Base-by-base conservation (phyloP, 495 filamentous ascomycete species). In the Xylaria cubensis region DNA sequence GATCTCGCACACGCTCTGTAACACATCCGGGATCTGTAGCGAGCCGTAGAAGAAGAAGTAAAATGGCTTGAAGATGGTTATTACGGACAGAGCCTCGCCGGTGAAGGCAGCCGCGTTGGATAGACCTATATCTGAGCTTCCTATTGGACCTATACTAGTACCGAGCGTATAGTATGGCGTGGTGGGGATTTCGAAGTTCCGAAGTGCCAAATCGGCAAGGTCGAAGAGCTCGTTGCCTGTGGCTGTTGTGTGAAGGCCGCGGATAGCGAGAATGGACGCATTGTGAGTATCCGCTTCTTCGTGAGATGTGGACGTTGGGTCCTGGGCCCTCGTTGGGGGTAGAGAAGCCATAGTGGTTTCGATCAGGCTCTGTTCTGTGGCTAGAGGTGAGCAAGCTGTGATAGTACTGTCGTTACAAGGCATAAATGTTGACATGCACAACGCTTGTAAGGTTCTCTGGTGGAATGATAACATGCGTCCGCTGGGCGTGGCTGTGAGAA, bases 11-110 rank as follows among this genome's bases (percentile, higher is more conserved):
- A 64, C 62, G 1, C 19, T 0, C 1, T 13, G 21, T 13, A 75
- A n/a, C 12, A 73, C 64, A 2, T 9, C 15, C 26, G 66, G 44
- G 13, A 42, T 10, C 67, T 76, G 74, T 10, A 78, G 74, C 44
- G 74, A 73, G 46, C 76, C 76, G 53, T 78, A 76, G 72, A 78
- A 78, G 68, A 78, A 78, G 72, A 78, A 78, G 61, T 78, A 78
- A 64, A 78, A 78, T 10, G 76, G 76, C 64, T 74, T 48, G 46
- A 78, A 78, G 44, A 56, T 64, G 3, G 21, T 24, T 21, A 41
- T 10, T 17, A 17, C 1, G 19, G 56, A 5, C 19, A 58, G 26
- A 15, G 29, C 0, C 46, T 65, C 42, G 61, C 51, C n/a, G 9
- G 24, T 2, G 5, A 26, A 1, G 13, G 29, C 29, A 7, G 56